phyloP scores from a whole-genome alignment of 2,329 filamentous ascomycete species.

The Diaporthe citri region DNA sequence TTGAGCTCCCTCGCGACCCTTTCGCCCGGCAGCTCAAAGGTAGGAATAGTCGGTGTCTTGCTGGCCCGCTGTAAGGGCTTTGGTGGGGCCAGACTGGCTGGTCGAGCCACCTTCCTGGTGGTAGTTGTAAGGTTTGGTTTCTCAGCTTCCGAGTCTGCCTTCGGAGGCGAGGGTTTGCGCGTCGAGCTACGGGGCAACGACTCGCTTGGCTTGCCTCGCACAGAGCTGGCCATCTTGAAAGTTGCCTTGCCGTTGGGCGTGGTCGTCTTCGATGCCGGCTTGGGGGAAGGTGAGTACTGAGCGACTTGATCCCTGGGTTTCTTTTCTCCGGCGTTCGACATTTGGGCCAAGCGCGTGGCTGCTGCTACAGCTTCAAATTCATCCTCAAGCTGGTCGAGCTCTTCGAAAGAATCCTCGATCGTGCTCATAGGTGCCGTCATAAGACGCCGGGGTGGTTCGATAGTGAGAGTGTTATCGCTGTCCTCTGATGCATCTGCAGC shows the following conservation, averaged over 20 bases:
- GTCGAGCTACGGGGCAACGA: constrained; percentile 11
- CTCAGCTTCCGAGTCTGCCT: constrained; percentile 30
- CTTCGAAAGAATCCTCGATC: constrained; percentile 75
- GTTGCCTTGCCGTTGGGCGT: background rate
- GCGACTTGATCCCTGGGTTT: background rate
- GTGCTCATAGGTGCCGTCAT: constrained; percentile 37
- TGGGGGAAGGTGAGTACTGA: constrained; percentile 11
- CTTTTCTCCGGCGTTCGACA: background rate
- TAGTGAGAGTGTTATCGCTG: constrained; percentile 36
- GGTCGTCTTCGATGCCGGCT: background rate
- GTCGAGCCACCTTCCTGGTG: constrained; percentile 50
- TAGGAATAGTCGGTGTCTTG: constrained; percentile 66
- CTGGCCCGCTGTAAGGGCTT: constrained; percentile 64
- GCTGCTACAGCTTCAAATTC: constrained; percentile 65
- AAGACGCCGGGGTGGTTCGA: constrained; percentile 28
- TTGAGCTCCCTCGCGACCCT: constrained; percentile 69
- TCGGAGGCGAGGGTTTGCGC: constrained; percentile 8
- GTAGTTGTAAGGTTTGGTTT: constrained; percentile 43
- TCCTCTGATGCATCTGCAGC: constrained; percentile 35
- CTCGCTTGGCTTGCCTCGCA: background rate
- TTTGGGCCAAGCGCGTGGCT: constrained; percentile 34
- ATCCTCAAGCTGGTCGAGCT: constrained; percentile 72
- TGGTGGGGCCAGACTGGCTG: constrained; percentile 58
- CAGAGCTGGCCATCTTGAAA: background rate
- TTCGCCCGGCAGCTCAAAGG: constrained; percentile 74